Conservation (phyloP, 768 basidiomycete species). For the Macrocybe gigantea region DNA sequence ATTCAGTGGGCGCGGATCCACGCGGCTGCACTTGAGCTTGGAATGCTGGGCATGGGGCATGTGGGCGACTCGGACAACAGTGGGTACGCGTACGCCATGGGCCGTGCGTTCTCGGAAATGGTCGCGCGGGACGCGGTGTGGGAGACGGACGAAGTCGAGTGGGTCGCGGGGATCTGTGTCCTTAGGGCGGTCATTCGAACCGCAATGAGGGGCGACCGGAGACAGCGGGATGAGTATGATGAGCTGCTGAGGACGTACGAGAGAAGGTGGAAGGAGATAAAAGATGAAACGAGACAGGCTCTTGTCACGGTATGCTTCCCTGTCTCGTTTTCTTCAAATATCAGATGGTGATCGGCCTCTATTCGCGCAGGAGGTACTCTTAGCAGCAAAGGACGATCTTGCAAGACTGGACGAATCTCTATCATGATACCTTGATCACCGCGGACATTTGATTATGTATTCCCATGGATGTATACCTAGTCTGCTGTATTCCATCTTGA, state of each 20-base stretch:
- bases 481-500: not conserved
- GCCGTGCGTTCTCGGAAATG: constrained; percentile 49
- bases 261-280: constrained; percentile 66
- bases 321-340: not conserved
- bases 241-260: constrained; percentile 52
- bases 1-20: constrained; percentile 66
- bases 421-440: constrained; percentile 7
- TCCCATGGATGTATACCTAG: not conserved
- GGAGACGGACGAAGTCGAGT: constrained; percentile 63
- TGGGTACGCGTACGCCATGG: constrained; percentile 37
- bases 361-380: constrained; percentile 36
- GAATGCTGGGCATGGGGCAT: constrained; percentile 40
- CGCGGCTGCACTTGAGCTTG: constrained; percentile 56
- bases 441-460: constrained; percentile 2
- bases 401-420: constrained; percentile 32
- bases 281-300: constrained; percentile 58
- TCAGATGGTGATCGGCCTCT: not conserved
- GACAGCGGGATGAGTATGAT: constrained; percentile 48
- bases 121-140: constrained; percentile 61
- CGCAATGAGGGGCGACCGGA: constrained; percentile 38
- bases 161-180: constrained; percentile 60
- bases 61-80: constrained; percentile 32
- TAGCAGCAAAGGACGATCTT: constrained; percentile 50
- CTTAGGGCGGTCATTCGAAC: constrained; percentile 53
- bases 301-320: constrained; percentile 46